Conservation (phyloP, 305 asterid species). For the Solanum aculeatissimum region DNA sequence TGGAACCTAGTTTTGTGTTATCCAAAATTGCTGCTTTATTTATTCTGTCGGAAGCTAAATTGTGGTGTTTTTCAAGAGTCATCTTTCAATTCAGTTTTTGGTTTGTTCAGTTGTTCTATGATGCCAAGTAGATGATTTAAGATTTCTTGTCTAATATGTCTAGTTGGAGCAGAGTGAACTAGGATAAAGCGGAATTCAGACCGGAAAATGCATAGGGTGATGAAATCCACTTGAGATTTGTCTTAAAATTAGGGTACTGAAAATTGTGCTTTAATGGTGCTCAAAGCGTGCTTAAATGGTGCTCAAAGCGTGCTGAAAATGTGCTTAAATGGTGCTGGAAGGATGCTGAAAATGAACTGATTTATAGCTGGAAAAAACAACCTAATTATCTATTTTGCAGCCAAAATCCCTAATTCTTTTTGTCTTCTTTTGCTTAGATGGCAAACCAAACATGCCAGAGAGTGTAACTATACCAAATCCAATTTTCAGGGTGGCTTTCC, state of each 20-base stretch:
- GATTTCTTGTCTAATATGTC: neutral
- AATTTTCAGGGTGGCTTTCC: no score
- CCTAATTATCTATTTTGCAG: neutral
- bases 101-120: neutral
- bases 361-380: neutral
- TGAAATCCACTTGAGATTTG: neutral
- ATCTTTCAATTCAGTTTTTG: no score
- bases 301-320: no score
- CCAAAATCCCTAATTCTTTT: no score
- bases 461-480: no score
- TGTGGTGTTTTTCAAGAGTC: no score
- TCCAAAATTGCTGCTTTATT: neutral
- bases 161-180: neutral
- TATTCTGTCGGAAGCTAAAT: neutral
- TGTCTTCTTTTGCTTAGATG: no score
- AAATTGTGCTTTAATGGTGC: neutral
- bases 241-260: no score
- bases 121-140: no score
- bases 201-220: neutral
- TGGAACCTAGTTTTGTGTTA: neutral
- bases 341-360: neutral
- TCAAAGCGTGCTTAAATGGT: neutral
- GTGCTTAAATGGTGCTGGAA: no score
- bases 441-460: no score
- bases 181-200: neutral